These are phyloP conservation scores for Linum tenue DNA, from an alignment of 345 rosid species.

Conservation along the genomic window DNA sequence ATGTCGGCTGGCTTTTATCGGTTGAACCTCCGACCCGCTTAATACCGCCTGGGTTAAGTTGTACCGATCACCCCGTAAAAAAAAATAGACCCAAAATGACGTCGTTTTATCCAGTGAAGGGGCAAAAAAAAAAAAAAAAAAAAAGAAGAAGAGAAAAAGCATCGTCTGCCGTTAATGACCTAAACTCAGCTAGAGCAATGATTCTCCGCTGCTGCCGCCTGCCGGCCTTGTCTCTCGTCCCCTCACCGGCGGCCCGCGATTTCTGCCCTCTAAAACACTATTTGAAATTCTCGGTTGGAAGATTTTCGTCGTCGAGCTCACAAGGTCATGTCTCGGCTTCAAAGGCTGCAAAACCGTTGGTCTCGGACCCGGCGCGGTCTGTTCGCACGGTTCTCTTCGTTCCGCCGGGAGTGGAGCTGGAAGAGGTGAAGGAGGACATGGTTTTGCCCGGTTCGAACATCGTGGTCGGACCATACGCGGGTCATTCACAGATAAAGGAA, in stretches of 20 bases:
- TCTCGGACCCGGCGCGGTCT: background rate
- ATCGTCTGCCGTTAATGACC: no score
- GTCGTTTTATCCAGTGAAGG: no score
- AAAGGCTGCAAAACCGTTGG: background rate
- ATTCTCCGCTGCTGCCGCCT: background rate
- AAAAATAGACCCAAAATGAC: no score
- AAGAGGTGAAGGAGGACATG: constrained; percentile 58
- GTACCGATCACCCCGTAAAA: no score
- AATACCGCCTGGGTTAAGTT: no score
- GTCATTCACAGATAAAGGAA: constrained; percentile 80
- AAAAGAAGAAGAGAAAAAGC: no score
- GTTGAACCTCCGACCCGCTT: no score
- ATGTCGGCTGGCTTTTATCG: no score
- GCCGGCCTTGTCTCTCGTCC: background rate
- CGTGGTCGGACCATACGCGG: constrained; percentile 77
- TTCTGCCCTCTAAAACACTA: background rate
- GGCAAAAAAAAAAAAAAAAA: no score
- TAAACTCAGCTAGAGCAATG: no score
- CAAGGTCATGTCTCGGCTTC: background rate
- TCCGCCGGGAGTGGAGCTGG: constrained; percentile 77
- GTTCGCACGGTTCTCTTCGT: constrained; percentile 27
- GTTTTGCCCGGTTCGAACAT: constrained; percentile 82
- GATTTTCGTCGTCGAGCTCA: background rate
- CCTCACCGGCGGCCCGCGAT: background rate
- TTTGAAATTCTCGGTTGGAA: background rate